Percentiles rank a stretch among this genome's conserved stretches.
These are phyloP conservation scores for Neurospora sp. DNA, from an alignment of 2,329 filamentous ascomycete genomes.

Conservation along the genomic window DNA sequence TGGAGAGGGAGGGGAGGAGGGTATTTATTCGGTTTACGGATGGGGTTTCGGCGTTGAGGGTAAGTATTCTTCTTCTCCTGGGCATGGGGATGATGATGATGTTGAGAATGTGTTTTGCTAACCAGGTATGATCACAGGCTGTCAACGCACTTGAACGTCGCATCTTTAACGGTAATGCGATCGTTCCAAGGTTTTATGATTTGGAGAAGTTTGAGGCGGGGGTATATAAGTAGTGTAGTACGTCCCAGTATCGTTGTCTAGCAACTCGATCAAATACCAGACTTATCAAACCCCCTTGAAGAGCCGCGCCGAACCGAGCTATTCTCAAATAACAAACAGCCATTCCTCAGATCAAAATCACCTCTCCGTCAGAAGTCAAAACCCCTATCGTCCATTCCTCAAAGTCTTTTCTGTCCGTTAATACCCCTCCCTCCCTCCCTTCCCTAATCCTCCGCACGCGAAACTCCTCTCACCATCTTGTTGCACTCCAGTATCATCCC, in stretches of 20 bases:
- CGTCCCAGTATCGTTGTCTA: not conserved
- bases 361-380: not conserved
- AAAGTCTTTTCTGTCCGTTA: not conserved
- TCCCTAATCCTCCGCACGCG: not conserved
- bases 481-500: not conserved
- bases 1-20: constrained; percentile 52
- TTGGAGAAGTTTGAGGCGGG: constrained; percentile 71
- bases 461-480: not conserved
- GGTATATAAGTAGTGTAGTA: constrained; percentile 30
- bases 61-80: constrained; percentile 32
- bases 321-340: not conserved
- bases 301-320: not conserved
- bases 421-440: not conserved
- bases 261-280: not conserved
- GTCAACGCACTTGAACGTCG: constrained; percentile 83
- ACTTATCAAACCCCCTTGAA: not conserved
- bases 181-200: constrained; percentile 75
- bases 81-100: not conserved
- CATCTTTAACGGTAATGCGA: constrained; percentile 78
- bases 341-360: not conserved
- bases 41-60: constrained; percentile 71
- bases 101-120: not conserved
- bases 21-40: constrained; percentile 95
- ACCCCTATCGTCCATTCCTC: not conserved
- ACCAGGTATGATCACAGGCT: constrained; percentile 42